Evolutionary conservation across 2,329 filamentous ascomycete species (phyloP), one percentile per base, ranked within the genome.

Genomic region (Calonectria multiphialidica): DNA sequence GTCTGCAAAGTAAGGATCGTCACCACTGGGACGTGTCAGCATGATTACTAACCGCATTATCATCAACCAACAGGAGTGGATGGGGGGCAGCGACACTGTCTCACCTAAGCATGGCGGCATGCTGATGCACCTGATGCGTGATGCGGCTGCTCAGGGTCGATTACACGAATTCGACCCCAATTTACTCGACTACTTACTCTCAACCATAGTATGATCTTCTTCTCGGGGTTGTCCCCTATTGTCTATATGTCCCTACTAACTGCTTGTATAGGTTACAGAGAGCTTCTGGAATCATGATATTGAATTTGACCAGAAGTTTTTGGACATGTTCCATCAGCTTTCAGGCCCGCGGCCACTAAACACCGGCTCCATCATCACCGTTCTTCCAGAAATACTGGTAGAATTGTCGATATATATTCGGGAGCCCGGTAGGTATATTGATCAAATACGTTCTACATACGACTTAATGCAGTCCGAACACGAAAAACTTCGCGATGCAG

Each of bases 261-360:
- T 16, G n/a, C n/a, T 21, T n/a, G 9, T 23, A 18, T 10, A 62
- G 57, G 40, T 62, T 21, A 62, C 57, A 30, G 57, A 62, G 21
- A 62, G 57, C 9, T 62, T 62, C 25, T 62, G 57, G 57, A 62
- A 62, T 9, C 57, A 62, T 62, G 57, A 62, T 5, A 62, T 62
- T 1, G 23, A 62, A 12, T 62, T 62, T 15, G 57, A 62, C 57
- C 23, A 45, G 9, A 33, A 13, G 23, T 62, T 62, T 33, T 45
- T 42, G 23, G 9, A n/a, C 40, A 45, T 62, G 4, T 28, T 62
- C 16, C 44, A 45, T 7, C 23, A 62, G 4, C 8, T 42, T n/a
- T 62, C 57, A 3, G 25, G 23, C 18, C 57, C 57, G 2, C 37
- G 57, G 16, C 57, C 57, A 16, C 37, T 62, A 25, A 62, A 62